These are phyloP conservation scores for Epichloe amarillans DNA, from an alignment of 2,329 filamentous ascomycete genomes.

Conservation along the genomic window DNA sequence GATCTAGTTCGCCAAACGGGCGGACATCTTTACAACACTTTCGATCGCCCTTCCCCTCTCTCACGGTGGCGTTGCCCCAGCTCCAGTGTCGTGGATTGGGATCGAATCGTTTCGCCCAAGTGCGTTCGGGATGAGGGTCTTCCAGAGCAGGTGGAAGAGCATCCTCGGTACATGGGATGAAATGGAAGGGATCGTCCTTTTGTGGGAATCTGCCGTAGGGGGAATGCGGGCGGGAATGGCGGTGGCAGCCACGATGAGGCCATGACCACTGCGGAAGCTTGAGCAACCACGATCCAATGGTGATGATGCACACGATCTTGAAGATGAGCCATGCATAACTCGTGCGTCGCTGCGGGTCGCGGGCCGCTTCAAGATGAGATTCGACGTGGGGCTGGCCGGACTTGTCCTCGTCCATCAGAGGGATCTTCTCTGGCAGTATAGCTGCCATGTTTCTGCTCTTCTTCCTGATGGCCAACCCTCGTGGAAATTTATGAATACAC, in stretches of 20 bases:
- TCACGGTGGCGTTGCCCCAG: conserved; percentile 23
- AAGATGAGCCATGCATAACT: neutral
- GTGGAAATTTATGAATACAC: neutral
- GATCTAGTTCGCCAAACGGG: neutral
- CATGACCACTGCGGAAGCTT: conserved; percentile 1
- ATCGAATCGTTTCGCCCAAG: conserved; percentile 29
- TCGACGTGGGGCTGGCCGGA: neutral
- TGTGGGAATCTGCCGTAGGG: conserved; percentile 21
- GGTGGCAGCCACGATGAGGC: conserved; percentile 5
- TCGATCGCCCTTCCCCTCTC: neutral
- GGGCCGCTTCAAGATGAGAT: neutral
- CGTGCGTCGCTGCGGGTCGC: neutral
- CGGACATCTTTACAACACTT: neutral
- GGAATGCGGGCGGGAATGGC: conserved; percentile 2
- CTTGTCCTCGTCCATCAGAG: neutral
- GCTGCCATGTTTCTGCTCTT: neutral
- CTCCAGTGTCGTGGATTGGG: conserved; percentile 31
- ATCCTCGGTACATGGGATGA: conserved; percentile 31
- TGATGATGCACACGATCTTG: neutral
- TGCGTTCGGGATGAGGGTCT: conserved; percentile 21
- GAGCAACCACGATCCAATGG: conserved; percentile 1
- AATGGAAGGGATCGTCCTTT: conserved; percentile 30
- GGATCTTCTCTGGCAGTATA: neutral
- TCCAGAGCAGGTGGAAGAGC: conserved; percentile 29
- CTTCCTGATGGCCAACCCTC: neutral